These are phyloP conservation scores for Chaetomium cochliodes DNA, from an alignment of 495 filamentous ascomycete species.

Conservation along the genomic window DNA sequence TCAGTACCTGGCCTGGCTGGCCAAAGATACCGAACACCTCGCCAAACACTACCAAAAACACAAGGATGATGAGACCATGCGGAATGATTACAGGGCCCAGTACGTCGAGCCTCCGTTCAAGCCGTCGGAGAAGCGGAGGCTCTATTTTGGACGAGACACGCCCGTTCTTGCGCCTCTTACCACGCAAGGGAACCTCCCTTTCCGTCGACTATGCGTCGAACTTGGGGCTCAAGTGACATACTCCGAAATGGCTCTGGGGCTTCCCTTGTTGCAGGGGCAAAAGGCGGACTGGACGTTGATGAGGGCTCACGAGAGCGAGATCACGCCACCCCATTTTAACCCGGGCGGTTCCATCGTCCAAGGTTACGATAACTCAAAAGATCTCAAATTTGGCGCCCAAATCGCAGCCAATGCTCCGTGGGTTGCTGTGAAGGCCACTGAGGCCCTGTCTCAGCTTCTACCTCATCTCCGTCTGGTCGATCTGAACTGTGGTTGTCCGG, in stretches of 20 bases:
- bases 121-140: conserved; percentile 84
- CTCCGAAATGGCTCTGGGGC: conserved; percentile 95
- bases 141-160: conserved; percentile 93
- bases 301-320: conserved; percentile 82
- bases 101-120: conserved; percentile 82
- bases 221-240: conserved; percentile 92
- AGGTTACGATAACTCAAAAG: conserved; percentile 76
- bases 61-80: conserved; percentile 44
- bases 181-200: conserved; percentile 96
- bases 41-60: conserved; percentile 51
- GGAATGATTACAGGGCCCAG: conserved; percentile 69
- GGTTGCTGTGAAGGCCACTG: conserved; percentile 80
- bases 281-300: conserved; percentile 93
- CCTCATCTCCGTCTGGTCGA: conserved; percentile 86
- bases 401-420: conserved; percentile 88
- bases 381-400: conserved; percentile 86
- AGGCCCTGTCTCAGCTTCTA: conserved; percentile 69
- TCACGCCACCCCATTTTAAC: conserved; percentile 59
- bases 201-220: conserved; percentile 85
- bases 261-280: conserved; percentile 85
- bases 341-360: conserved; percentile 52
- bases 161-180: conserved; percentile 82
- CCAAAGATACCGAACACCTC: conserved; percentile 56
- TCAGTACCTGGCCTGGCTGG: conserved; percentile 70
- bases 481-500: conserved; percentile 94